Evolutionary conservation across 139 green algal species (phyloP).

Genomic region (Marvania coccoides): DNA sequence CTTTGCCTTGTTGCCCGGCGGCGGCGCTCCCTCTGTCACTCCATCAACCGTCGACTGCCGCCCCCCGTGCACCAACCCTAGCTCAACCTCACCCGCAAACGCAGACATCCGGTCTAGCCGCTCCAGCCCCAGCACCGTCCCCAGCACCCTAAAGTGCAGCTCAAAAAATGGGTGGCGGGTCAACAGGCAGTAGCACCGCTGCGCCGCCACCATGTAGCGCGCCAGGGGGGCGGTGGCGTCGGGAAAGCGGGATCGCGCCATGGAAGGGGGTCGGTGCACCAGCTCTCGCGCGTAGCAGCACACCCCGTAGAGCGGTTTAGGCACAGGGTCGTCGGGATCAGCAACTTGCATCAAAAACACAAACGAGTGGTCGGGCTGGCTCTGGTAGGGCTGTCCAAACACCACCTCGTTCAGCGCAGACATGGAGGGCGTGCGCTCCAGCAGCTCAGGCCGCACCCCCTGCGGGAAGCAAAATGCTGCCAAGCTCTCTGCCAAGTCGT

Average conservation of each 20-base stretch:
- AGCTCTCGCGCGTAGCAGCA: constrained; percentile 74
- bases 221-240: constrained; percentile 37
- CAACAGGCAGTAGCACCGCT: constrained; percentile 85
- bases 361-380: constrained; percentile 53
- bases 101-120: constrained; percentile 61
- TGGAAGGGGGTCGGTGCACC: constrained; percentile 57
- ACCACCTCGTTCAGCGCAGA: constrained; percentile 63
- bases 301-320: constrained; percentile 68
- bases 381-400: constrained; percentile 48
- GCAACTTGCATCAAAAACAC: constrained; percentile 66
- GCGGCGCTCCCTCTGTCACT: no score
- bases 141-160: constrained; percentile 84
- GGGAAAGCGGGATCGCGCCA: constrained; percentile 37
- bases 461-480: constrained; percentile 69
- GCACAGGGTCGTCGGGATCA: constrained; percentile 29
- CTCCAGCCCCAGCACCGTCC: constrained; percentile 71
- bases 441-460: constrained; percentile 50
- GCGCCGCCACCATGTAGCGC: constrained; percentile 64
- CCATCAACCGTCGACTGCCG: no score
- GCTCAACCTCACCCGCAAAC: constrained; percentile 37
- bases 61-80: no score
- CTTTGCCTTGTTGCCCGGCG: no score
- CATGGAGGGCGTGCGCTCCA: constrained; percentile 63
- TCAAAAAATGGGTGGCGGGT: constrained; percentile 81
- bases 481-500: constrained; percentile 37